These are phyloP conservation scores for Chalciporus piperatoides DNA, from an alignment of 1,284 basidiomycete genomes.

Conservation along the genomic window DNA sequence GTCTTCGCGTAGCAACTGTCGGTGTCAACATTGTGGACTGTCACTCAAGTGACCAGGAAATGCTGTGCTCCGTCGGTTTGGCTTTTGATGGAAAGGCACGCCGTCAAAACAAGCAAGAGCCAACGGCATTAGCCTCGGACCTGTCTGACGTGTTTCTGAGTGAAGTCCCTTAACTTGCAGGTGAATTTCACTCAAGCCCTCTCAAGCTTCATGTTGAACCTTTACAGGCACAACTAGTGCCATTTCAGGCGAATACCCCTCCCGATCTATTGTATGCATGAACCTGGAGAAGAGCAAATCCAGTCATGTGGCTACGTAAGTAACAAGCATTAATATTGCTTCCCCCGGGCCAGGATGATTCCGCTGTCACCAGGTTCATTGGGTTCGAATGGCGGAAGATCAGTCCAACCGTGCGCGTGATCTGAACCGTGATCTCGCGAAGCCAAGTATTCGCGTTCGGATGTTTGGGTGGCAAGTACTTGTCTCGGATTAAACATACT, in stretches of 20 bases:
- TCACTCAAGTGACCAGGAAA: conserved; percentile 10
- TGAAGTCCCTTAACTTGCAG: background rate
- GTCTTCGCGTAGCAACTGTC: background rate
- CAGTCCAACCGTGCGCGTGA: background rate
- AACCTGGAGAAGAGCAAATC: background rate
- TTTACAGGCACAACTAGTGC: background rate
- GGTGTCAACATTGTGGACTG: too few species aligned
- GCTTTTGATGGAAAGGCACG: conserved; percentile 16
- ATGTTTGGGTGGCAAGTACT: background rate
- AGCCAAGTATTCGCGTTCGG: background rate
- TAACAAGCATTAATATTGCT: background rate
- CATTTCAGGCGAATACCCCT: background rate
- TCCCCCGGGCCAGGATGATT: background rate
- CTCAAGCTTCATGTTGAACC: background rate
- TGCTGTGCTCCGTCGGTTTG: conserved; percentile 21
- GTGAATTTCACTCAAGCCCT: background rate
- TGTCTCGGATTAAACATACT: too few species aligned
- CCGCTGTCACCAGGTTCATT: background rate
- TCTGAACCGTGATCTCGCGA: background rate
- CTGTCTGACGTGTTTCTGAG: background rate
- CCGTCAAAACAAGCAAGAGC: conserved; percentile 5
- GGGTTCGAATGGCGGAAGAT: background rate
- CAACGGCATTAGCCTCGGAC: conserved; percentile 9
- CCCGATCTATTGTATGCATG: background rate
- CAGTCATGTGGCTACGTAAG: background rate